These are phyloP conservation scores for Globisporangium echinulatum DNA, from an alignment of 352 stramenopile genomes.

Conservation along the genomic window DNA sequence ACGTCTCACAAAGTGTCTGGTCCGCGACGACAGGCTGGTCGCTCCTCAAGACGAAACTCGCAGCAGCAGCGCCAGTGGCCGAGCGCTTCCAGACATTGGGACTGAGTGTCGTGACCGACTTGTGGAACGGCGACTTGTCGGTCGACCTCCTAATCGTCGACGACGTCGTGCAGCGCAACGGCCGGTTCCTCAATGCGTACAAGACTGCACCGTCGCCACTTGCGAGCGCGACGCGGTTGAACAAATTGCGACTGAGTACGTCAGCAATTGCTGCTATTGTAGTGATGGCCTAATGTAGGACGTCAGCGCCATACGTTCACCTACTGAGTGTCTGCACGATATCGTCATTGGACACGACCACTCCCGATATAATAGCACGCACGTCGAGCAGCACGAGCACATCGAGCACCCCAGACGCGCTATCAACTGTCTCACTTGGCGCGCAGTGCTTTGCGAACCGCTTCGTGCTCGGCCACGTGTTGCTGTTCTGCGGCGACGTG, in stretches of 20 bases:
- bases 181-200: constrained; percentile 57
- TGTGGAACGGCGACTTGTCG: constrained; percentile 44
- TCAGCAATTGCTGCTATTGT: neutral
- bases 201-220: constrained; percentile 19
- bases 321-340: neutral
- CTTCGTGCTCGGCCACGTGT: constrained; percentile 68
- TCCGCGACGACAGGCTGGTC: constrained; percentile 35
- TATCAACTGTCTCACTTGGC: constrained; percentile 2
- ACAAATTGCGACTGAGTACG: constrained; percentile 40
- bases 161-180: constrained; percentile 15
- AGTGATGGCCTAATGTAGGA: neutral
- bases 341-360: neutral
- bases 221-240: constrained; percentile 19
- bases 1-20: no score
- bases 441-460: constrained; percentile 49
- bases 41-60: constrained; percentile 71
- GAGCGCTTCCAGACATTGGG: constrained; percentile 74
- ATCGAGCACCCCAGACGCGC: constrained; percentile 7
- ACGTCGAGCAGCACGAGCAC: constrained; percentile 12
- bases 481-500: constrained; percentile 63
- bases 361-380: neutral
- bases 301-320: neutral
- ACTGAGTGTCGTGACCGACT: constrained; percentile 63
- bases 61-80: constrained; percentile 59
- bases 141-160: constrained; percentile 54